These are phyloP conservation scores for Arthrobotrys sphaeroides DNA, from an alignment of 2,329 filamentous ascomycete species.

Conservation along the genomic window DNA sequence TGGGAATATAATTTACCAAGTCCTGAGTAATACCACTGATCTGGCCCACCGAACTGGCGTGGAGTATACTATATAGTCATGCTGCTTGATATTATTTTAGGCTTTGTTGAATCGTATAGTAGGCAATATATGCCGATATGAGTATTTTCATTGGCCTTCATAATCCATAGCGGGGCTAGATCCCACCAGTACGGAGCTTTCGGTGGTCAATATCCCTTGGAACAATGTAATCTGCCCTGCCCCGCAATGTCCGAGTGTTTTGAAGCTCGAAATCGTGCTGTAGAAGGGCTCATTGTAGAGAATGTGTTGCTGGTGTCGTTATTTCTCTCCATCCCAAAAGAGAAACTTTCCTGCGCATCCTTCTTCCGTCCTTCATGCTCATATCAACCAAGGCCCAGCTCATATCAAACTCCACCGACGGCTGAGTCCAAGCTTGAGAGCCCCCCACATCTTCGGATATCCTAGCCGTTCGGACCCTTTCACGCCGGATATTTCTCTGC, in stretches of 20 bases:
- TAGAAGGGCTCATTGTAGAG: not conserved
- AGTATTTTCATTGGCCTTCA: too few relatives aligned
- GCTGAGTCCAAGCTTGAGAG: not conserved
- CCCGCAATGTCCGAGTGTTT: not conserved
- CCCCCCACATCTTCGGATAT: conserved; percentile 38
- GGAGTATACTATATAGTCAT: too few relatives aligned
- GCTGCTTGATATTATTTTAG: too few relatives aligned
- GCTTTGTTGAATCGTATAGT: too few relatives aligned
- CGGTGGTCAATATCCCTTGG: too few relatives aligned
- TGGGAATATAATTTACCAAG: not conserved
- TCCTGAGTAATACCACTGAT: too few relatives aligned
- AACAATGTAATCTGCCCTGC: not conserved
- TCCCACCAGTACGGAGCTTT: too few relatives aligned
- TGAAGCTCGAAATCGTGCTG: not conserved
- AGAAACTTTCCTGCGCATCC: conserved; percentile 1
- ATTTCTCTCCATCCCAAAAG: not conserved
- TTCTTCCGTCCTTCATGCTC: not conserved
- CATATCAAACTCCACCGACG: not conserved
- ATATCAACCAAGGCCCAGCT: not conserved
- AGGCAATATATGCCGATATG: too few relatives aligned
- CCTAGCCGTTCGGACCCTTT: conserved; percentile 46
- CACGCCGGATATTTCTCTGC: conserved; percentile 15
- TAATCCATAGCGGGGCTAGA: too few relatives aligned
- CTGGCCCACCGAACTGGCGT: too few relatives aligned
- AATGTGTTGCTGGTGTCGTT: conserved; percentile 10